These are phyloP conservation scores for Claviceps africana DNA, from an alignment of 2,329 filamentous ascomycete genomes.

Conservation along the genomic window DNA sequence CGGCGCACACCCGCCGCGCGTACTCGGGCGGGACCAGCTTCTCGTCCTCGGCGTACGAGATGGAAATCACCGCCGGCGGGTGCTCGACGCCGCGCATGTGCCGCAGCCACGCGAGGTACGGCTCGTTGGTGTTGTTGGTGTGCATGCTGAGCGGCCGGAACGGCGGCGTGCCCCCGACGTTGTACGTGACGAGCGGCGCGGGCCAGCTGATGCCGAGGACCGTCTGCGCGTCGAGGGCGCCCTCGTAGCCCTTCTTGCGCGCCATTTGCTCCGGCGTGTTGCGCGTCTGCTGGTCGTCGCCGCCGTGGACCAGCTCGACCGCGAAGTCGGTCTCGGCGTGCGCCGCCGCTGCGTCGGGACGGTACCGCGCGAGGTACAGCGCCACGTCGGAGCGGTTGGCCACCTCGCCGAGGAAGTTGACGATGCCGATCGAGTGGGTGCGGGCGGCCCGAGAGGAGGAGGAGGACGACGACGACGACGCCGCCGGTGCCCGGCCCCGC, in stretches of 20 bases:
- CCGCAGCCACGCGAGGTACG: not conserved
- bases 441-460: too few relatives aligned
- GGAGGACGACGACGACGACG: too few relatives aligned
- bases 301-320: not conserved
- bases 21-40: not conserved
- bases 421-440: not conserved
- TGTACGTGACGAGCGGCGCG: not conserved
- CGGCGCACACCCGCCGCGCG: not conserved
- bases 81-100: not conserved
- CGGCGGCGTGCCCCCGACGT: not conserved
- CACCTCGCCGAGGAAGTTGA: not conserved
- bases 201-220: not conserved
- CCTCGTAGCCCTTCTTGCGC: not conserved
- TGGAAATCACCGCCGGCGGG: not conserved
- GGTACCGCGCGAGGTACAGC: not conserved
- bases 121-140: not conserved
- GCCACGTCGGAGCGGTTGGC: not conserved
- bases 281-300: not conserved
- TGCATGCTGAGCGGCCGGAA: not conserved
- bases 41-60: not conserved
- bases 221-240: not conserved
- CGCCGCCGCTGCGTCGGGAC: not conserved
- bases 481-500: too few relatives aligned
- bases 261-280: not conserved
- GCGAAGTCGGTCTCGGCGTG: not conserved